Evolutionary conservation across 108 stramenopile genomes (phyloP).

Genomic region (Nitzschia sp.): DNA sequence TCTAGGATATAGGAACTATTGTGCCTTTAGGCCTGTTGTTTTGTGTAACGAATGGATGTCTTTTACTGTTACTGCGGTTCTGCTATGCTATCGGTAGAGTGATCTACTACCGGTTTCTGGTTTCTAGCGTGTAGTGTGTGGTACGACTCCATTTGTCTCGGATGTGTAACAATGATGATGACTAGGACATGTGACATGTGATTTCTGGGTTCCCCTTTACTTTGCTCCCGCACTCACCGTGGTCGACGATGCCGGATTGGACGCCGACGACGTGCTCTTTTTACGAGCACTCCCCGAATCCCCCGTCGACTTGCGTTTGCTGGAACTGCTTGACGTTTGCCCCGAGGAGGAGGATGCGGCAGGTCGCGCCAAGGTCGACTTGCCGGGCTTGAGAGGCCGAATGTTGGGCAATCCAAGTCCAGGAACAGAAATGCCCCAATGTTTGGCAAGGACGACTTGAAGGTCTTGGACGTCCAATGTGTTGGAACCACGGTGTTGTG

Average conservation of each 20-base stretch:
- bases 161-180: too few species aligned
- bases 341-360: background rate
- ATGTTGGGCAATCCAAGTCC: constrained; percentile 62
- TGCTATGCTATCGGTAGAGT: too few species aligned
- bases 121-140: too few species aligned
- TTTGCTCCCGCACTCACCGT: too few species aligned
- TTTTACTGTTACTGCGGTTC: too few species aligned
- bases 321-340: background rate
- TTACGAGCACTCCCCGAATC: background rate
- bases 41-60: too few species aligned
- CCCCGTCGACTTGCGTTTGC: constrained; percentile 13
- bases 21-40: too few species aligned
- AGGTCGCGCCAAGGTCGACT: constrained; percentile 4
- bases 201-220: too few species aligned
- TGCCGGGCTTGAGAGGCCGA: constrained; percentile 28
- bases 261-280: background rate
- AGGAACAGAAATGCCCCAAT: constrained; percentile 74
- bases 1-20: too few species aligned
- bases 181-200: too few species aligned
- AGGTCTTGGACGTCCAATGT: constrained; percentile 76
- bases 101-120: too few species aligned
- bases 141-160: too few species aligned
- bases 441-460: constrained; percentile 74
- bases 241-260: background rate
- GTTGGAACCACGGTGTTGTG: constrained; percentile 72